Conservation (phyloP, 108 stramenopile species). For the Aurantiochytrium sp. region DNA sequence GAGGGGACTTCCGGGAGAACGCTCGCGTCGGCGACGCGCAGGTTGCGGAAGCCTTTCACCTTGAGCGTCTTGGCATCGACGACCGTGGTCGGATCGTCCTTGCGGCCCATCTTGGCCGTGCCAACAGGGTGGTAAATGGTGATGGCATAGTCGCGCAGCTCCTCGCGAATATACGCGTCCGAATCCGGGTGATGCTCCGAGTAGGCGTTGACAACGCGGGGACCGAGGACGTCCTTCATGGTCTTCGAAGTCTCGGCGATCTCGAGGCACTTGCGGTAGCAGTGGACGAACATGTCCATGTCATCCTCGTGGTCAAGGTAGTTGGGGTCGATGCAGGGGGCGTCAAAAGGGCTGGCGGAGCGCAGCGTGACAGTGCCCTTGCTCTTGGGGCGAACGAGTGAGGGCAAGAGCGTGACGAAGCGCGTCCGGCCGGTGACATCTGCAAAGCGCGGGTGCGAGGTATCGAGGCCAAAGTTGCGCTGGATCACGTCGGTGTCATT, state of each 20-base stretch:
- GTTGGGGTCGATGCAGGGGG: not conserved
- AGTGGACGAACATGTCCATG: not conserved
- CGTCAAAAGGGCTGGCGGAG: not conserved
- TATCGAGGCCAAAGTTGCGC: not conserved
- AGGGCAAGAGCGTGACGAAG: not conserved
- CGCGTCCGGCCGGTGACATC: not conserved
- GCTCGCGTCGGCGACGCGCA: not conserved
- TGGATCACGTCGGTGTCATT: not conserved
- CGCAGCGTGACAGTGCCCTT: not conserved
- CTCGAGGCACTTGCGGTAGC: constrained; percentile 18
- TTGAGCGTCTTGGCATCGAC: constrained; percentile 30
- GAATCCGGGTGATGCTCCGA: not conserved
- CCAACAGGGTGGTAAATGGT: not conserved
- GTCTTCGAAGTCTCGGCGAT: not conserved
- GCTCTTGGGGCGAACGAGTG: constrained; percentile 2
- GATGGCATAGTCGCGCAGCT: not conserved
- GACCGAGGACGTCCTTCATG: not conserved
- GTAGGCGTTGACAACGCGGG: not conserved
- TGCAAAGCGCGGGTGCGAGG: not conserved
- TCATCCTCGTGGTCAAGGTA: not conserved
- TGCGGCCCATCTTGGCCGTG: not conserved
- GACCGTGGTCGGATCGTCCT: not conserved
- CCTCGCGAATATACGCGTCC: not conserved
- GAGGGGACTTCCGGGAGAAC: not conserved
- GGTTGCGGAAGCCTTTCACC: not conserved